Conservation (phyloP, 106 monocot genomes). For the Triglochin maritima region DNA sequence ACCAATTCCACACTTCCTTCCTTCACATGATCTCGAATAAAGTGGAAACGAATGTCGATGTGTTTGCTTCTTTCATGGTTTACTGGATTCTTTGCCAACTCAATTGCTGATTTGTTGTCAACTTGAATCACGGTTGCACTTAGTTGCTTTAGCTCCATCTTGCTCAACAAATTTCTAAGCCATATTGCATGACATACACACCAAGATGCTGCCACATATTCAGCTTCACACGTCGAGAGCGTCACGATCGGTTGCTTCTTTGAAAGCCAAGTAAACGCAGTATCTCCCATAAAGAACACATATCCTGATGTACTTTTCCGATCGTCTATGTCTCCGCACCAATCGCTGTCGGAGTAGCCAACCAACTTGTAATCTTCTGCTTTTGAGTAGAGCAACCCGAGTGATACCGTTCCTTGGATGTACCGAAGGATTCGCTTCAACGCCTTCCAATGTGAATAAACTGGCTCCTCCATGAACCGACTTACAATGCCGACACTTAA, state of each 20-base stretch:
- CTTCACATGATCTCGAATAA: no score
- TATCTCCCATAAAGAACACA: slow-evolving; percentile 1
- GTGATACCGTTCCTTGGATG: neutral
- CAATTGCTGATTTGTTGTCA: neutral
- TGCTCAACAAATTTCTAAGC: neutral
- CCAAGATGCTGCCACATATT: neutral
- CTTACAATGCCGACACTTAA: neutral
- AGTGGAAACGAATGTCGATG: no score
- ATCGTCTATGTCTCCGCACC: neutral
- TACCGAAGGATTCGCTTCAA: neutral
- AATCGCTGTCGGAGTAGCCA: slow-evolving; percentile 6
- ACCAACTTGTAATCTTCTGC: neutral
- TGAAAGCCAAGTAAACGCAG: neutral
- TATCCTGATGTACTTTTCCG: slow-evolving; percentile 3
- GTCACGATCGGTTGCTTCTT: slow-evolving; percentile 6
- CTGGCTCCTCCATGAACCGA: neutral
- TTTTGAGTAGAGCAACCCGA: neutral
- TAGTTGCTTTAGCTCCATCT: neutral
- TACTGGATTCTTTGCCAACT: no score
- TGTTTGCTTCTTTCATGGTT: no score
- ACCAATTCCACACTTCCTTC: no score
- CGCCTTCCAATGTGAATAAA: neutral
- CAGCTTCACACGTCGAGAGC: neutral
- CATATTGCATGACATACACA: neutral
- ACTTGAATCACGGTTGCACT: neutral